These are phyloP conservation scores for Carallia brachiata DNA, from an alignment of 345 rosid species.

Conservation along the genomic window DNA sequence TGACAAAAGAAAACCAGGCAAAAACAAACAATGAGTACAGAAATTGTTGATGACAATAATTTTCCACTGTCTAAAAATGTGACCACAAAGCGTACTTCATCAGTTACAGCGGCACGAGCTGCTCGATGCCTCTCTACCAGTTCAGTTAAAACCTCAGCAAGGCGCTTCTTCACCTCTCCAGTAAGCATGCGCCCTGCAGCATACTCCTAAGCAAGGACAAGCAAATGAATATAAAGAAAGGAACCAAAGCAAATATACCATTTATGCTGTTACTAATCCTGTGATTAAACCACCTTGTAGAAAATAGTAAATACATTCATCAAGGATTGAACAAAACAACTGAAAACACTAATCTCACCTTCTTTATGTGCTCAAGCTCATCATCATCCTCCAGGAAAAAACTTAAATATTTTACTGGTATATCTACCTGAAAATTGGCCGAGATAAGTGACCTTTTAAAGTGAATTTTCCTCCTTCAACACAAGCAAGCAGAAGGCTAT, in stretches of 20 bases:
- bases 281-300: too few relatives aligned
- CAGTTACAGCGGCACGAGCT: constrained; percentile 82
- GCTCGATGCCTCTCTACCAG: constrained; percentile 74
- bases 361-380: constrained; percentile 79
- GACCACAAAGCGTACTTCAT: constrained; percentile 49
- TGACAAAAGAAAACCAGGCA: constrained; percentile 21
- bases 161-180: constrained; percentile 75
- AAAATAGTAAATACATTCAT: too few relatives aligned
- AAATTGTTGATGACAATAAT: neutral
- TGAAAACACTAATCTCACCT: constrained; percentile 35
- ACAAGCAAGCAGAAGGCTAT: neutral
- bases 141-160: constrained; percentile 62
- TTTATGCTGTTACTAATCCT: too few relatives aligned
- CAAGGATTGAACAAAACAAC: neutral
- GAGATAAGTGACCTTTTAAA: constrained; percentile 5
- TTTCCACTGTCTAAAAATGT: neutral
- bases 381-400: constrained; percentile 83
- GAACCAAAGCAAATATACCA: neutral
- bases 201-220: constrained; percentile 51
- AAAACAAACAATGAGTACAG: neutral
- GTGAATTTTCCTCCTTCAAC: constrained; percentile 5
- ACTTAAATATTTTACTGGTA: constrained; percentile 70
- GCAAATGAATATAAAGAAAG: neutral
- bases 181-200: constrained; percentile 84
- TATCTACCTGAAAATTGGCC: constrained; percentile 59